Percentiles rank a stretch among this genome's conserved stretches.
These are phyloP conservation scores for Cladophialophora immunda DNA, from an alignment of 2,329 filamentous ascomycete species.

Conservation along the genomic window DNA sequence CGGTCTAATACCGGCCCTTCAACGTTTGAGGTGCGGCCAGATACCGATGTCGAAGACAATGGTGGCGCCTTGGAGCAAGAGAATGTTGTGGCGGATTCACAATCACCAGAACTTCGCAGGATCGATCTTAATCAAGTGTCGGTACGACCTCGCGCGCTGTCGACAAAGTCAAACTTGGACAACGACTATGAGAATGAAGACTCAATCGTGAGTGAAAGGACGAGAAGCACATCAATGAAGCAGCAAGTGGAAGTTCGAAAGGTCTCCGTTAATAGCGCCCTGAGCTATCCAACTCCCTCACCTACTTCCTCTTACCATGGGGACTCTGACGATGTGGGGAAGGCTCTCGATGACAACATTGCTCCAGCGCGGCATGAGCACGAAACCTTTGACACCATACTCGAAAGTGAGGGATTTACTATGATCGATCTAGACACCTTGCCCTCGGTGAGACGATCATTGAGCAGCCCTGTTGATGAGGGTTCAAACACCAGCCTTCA, in stretches of 20 bases:
- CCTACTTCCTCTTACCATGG: constrained; percentile 40
- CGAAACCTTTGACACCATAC: constrained; percentile 62
- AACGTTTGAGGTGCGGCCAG: constrained; percentile 29
- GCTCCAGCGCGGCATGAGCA: constrained; percentile 49
- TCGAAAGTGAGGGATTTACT: constrained; percentile 66
- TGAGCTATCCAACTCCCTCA: constrained; percentile 42
- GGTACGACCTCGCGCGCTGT: constrained; percentile 27
- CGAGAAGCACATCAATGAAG: background rate
- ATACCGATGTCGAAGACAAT: constrained; percentile 30
- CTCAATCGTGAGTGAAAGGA: background rate
- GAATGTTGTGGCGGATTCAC: constrained; percentile 3
- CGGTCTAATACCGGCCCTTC: constrained; percentile 5
- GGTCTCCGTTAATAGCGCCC: constrained; percentile 39
- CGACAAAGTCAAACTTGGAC: constrained; percentile 28
- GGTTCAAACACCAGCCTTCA: background rate
- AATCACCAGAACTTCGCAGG: constrained; percentile 31
- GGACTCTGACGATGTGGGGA: constrained; percentile 32
- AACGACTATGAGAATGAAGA: constrained; percentile 1
- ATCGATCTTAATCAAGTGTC: constrained; percentile 39
- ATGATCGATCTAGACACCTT: constrained; percentile 65
- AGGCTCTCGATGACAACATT: constrained; percentile 28
- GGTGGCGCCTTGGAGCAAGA: constrained; percentile 14
- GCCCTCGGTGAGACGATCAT: constrained; percentile 53
- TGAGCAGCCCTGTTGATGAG: constrained; percentile 27
- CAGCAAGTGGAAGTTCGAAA: constrained; percentile 30